Conservation (phyloP, 1,284 basidiomycete genomes). For the Rhodotorula mucilaginosa region DNA sequence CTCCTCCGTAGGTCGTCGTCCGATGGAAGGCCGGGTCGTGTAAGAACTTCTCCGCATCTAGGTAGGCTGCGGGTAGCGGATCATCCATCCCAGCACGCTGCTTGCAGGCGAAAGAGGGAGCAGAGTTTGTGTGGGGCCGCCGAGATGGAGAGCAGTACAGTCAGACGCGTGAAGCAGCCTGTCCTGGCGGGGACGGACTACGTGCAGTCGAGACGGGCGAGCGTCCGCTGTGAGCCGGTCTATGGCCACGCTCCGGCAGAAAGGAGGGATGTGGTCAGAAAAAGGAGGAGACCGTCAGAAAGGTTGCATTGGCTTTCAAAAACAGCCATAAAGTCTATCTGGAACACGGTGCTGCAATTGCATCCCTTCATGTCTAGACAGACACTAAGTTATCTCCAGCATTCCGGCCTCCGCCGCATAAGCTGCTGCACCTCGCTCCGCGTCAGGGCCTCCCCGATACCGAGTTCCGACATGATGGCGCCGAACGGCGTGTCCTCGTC, state of each 20-base stretch:
- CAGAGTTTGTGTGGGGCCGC: neutral
- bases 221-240: too few relatives aligned
- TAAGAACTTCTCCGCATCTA: neutral
- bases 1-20: neutral
- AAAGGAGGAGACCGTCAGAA: too few relatives aligned
- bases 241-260: too few relatives aligned
- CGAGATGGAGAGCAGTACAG: neutral
- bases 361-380: too few relatives aligned
- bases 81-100: too few relatives aligned
- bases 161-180: too few relatives aligned
- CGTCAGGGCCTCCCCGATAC: constrained; percentile 38
- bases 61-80: neutral
- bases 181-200: too few relatives aligned
- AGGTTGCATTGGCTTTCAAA: too few relatives aligned
- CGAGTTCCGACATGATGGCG: constrained; percentile 39
- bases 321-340: too few relatives aligned
- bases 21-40: constrained; percentile 5
- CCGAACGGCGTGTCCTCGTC: constrained; percentile 33
- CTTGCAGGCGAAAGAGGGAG: neutral
- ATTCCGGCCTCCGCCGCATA: constrained; percentile 42
- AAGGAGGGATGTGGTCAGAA: too few relatives aligned
- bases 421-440: constrained; percentile 39
- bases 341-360: too few relatives aligned
- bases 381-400: constrained; percentile 35
- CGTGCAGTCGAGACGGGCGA: too few relatives aligned